These are phyloP conservation scores for Naegleria gruberi DNA, from an alignment of 208 protist species.

Conservation along the genomic window DNA sequence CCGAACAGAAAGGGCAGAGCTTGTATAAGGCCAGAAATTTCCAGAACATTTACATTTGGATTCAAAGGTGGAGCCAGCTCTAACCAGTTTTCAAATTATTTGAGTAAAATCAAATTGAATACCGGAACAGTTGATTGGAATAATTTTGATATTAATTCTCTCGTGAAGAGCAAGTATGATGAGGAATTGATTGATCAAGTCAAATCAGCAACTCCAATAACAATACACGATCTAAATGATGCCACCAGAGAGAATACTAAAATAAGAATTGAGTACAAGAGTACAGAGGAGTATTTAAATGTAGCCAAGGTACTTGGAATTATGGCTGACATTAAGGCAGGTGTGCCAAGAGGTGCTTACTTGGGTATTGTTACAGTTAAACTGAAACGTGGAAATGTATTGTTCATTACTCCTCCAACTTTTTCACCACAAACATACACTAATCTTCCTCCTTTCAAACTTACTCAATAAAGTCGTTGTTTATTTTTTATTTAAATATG, in stretches of 20 bases:
- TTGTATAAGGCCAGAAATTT: constrained; percentile 50
- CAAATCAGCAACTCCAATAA: neutral
- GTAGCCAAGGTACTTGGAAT: neutral
- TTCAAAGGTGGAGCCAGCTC: neutral
- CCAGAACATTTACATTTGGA: constrained; percentile 40
- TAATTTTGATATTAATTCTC: neutral
- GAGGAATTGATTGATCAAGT: neutral
- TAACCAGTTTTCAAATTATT: neutral
- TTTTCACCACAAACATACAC: neutral
- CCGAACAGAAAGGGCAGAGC: constrained; percentile 27
- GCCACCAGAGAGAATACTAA: neutral
- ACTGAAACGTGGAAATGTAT: neutral
- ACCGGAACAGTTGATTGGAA: neutral
- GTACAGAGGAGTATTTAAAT: neutral
- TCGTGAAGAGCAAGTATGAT: neutral
- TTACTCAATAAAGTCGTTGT: no score
- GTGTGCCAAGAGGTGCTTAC: constrained; percentile 14
- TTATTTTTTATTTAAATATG: no score
- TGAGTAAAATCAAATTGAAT: neutral
- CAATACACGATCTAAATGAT: neutral
- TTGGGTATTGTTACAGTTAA: neutral
- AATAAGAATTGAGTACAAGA: neutral
- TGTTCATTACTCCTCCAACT: neutral
- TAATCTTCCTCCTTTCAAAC: neutral
- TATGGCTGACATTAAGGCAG: neutral